These are phyloP conservation scores for Botrytis medusae DNA, from an alignment of 2,329 filamentous ascomycete species.

Conservation along the genomic window DNA sequence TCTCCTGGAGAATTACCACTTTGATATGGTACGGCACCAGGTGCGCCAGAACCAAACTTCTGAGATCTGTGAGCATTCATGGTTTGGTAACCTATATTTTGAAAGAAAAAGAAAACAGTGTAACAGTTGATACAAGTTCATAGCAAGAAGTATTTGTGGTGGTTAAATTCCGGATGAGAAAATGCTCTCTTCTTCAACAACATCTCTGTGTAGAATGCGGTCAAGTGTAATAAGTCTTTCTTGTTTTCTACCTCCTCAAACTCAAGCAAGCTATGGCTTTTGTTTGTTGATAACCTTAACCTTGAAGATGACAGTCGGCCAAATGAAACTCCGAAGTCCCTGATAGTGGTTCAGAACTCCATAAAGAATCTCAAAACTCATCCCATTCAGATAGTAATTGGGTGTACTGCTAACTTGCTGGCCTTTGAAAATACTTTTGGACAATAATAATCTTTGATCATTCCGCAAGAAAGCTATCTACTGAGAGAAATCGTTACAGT, in stretches of 20 bases:
- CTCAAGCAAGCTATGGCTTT: not conserved
- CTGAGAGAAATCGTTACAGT: too few species aligned
- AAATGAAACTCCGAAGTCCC: not conserved
- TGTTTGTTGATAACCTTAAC: not conserved
- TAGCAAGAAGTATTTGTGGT: not conserved
- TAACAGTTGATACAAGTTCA: too few species aligned
- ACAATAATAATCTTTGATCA: not conserved
- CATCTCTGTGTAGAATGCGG: not conserved
- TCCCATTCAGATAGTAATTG: not conserved
- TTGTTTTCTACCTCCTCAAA: not conserved
- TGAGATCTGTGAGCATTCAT: not conserved
- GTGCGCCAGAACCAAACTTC: not conserved
- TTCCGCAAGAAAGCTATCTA: not conserved
- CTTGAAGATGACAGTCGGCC: not conserved
- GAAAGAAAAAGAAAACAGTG: not conserved
- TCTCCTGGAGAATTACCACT: not conserved
- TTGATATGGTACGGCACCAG: not conserved
- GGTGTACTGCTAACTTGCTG: not conserved
- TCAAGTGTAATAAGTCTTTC: not conserved
- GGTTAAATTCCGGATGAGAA: not conserved
- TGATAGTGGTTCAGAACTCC: not conserved
- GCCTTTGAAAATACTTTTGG: not conserved
- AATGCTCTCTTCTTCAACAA: not conserved
- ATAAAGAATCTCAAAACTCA: not conserved
- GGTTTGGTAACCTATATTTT: not conserved